Evolutionary conservation across 2,329 filamentous ascomycete species (phyloP).

Genomic region (Fusarium udum): DNA sequence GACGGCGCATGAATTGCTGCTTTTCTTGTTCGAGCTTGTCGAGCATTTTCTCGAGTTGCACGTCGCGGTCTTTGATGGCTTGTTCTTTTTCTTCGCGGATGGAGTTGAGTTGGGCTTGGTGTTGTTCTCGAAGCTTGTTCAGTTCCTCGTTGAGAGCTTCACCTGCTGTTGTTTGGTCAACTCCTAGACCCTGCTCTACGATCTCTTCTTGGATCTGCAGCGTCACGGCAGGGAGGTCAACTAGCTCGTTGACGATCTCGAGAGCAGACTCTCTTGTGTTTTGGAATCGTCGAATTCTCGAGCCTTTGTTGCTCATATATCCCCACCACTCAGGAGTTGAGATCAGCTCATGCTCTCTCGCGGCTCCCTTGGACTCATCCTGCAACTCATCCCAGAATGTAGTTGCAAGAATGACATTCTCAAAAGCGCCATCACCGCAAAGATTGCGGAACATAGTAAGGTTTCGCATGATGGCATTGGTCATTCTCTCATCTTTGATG

Average conservation of each 20-base stretch:
- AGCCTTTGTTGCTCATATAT: background rate
- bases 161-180: background rate
- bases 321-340: background rate
- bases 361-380: background rate
- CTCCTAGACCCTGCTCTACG: background rate
- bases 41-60: background rate
- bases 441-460: background rate
- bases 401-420: slow-evolving; percentile 3
- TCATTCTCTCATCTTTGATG: slow-evolving; percentile 3
- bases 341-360: background rate
- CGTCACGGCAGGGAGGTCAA: background rate
- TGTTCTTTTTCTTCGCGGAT: background rate
- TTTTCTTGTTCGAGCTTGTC: background rate
- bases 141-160: background rate
- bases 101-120: background rate
- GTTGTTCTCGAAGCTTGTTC: background rate
- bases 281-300: background rate
- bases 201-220: slow-evolving; percentile 1
- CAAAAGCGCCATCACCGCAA: background rate
- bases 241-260: background rate
- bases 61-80: background rate
- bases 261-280: slow-evolving; percentile 1
- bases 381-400: slow-evolving; percentile 5
- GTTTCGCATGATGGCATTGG: background rate
- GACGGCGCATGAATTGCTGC: background rate